A percentile compares a stretch with the other conserved stretches of the same genome.
phyloP scores from a whole-genome alignment of 2,329 filamentous ascomycete genomes.

The Polychaeton citri region DNA sequence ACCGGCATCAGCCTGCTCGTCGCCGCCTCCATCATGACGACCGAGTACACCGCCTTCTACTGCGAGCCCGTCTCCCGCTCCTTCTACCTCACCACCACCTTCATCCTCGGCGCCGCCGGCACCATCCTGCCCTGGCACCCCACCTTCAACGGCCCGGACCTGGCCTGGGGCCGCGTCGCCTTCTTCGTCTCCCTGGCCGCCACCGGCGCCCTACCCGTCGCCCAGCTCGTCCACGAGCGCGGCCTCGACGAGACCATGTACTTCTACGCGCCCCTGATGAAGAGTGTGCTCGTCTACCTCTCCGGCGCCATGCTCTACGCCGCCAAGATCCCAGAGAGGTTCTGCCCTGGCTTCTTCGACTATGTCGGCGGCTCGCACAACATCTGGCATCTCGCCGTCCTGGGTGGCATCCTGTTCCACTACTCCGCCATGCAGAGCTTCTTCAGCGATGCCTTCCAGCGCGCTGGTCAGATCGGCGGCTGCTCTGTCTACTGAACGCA shows the following conservation, averaged over 20 bases:
- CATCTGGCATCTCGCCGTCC: conserved; percentile 88
- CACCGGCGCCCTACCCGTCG: conserved; percentile 78
- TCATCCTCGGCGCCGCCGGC: conserved; percentile 67
- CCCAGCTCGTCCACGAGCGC: conserved; percentile 68
- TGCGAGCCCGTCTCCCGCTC: conserved; percentile 82
- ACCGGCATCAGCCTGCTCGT: conserved; percentile 93
- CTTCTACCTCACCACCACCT: conserved; percentile 73
- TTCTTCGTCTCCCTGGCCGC: conserved; percentile 82
- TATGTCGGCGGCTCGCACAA: conserved; percentile 94
- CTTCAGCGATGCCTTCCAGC: conserved; percentile 47
- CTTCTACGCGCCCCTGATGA: conserved; percentile 79
- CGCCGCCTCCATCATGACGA: conserved; percentile 92
- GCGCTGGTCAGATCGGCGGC: conserved; percentile 13
- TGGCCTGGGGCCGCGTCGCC: conserved; percentile 81
- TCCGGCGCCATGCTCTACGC: conserved; percentile 77
- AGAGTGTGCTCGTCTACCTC: conserved; percentile 78
- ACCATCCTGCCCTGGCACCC: conserved; percentile 94
- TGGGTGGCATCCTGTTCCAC: conserved; percentile 94
- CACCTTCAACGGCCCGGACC: conserved; percentile 80
- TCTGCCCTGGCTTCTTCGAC: conserved; percentile 86
- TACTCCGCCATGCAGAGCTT: conserved; percentile 94
- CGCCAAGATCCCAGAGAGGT: conserved; percentile 82
- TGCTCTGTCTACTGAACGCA: conserved; percentile 19
- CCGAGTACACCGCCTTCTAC: conserved; percentile 97
- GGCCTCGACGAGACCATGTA: conserved; percentile 69